phyloP scores from a whole-genome alignment of 2,329 filamentous ascomycete genomes.

The Arthrocladium fulminans region DNA sequence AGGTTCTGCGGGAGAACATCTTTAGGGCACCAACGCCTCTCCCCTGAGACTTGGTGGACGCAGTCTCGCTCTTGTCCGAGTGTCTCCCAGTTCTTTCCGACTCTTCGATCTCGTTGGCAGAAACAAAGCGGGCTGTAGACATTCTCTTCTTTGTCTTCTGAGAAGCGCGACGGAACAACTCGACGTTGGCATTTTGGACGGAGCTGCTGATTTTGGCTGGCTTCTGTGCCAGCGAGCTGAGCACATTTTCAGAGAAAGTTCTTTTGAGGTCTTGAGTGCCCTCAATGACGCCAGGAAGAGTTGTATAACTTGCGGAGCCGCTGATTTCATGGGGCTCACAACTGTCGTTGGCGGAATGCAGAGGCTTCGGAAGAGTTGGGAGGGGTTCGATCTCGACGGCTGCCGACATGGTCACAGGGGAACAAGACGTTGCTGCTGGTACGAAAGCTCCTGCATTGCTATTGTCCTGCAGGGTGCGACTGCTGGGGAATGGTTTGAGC shows the following conservation, averaged over 20 bases:
- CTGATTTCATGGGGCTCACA: constrained; percentile 29
- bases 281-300: constrained; percentile 37
- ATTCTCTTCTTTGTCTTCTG: constrained; percentile 24
- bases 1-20: constrained; percentile 43
- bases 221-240: constrained; percentile 20
- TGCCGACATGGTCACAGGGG: constrained; percentile 2
- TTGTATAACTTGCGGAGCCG: constrained; percentile 51
- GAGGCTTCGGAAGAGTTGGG: constrained; percentile 14
- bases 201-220: constrained; percentile 14
- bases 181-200: constrained; percentile 17
- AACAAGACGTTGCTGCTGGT: neutral
- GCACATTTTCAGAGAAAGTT: constrained; percentile 42
- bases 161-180: constrained; percentile 21
- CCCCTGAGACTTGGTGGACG: constrained; percentile 22
- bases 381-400: constrained; percentile 11
- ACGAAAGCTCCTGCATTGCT: constrained; percentile 4
- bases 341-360: constrained; percentile 9
- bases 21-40: constrained; percentile 32
- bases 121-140: constrained; percentile 28
- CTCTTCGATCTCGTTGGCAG: constrained; percentile 29
- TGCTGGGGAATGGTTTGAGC: neutral
- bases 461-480: neutral
- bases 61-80: constrained; percentile 12
- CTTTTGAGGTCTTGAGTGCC: constrained; percentile 37
- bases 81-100: constrained; percentile 24